Percentiles rank a stretch among this genome's conserved stretches.
Evolutionary conservation across 108 stramenopile genomes (phyloP).

Genomic region (Nitzschia sp.): DNA sequence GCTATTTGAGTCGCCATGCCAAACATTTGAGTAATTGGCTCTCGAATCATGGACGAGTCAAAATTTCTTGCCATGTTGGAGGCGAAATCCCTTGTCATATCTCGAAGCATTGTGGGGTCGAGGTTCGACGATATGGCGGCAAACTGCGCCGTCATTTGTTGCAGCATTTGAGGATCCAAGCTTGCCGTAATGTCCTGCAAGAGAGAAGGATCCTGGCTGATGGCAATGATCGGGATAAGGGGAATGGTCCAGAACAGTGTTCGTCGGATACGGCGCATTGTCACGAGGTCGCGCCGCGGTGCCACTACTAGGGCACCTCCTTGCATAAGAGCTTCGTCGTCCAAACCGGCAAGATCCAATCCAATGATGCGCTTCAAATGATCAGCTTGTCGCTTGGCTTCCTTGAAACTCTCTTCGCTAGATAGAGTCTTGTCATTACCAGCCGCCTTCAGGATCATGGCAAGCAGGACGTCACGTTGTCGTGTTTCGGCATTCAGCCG

Average conservation of each 20-base stretch:
- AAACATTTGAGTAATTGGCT: slow-evolving; percentile 28
- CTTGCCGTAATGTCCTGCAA: slow-evolving; percentile 10
- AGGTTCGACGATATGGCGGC: slow-evolving; percentile 9
- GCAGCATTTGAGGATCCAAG: slow-evolving; percentile 23
- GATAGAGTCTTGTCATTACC: slow-evolving; percentile 14
- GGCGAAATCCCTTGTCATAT: slow-evolving; percentile 8
- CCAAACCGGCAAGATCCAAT: slow-evolving; percentile 36
- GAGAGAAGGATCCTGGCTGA: slow-evolving; percentile 17
- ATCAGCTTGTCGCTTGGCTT: slow-evolving; percentile 25
- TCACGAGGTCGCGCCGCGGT: slow-evolving; percentile 7
- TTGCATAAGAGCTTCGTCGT: slow-evolving; percentile 1
- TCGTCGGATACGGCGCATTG: slow-evolving; percentile 9
- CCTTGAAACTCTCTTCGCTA: slow-evolving; percentile 5
- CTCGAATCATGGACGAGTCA: slow-evolving; percentile 16
- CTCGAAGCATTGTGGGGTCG: slow-evolving; percentile 28
- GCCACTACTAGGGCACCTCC: slow-evolving; percentile 2
- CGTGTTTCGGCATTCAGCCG: slow-evolving; percentile 24
- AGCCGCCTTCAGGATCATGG: slow-evolving; percentile 17
- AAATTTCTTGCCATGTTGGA: slow-evolving; percentile 19
- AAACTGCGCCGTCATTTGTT: slow-evolving; percentile 4
- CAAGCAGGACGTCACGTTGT: slow-evolving; percentile 32
- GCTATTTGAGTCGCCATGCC: slow-evolving; percentile 24
- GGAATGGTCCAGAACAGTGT: slow-evolving; percentile 21
- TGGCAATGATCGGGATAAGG: slow-evolving; percentile 20
- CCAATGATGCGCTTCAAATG: slow-evolving; percentile 26